phyloP scores from a whole-genome alignment of 2,329 filamentous ascomycete species.

The Emergomyces orientalis region DNA sequence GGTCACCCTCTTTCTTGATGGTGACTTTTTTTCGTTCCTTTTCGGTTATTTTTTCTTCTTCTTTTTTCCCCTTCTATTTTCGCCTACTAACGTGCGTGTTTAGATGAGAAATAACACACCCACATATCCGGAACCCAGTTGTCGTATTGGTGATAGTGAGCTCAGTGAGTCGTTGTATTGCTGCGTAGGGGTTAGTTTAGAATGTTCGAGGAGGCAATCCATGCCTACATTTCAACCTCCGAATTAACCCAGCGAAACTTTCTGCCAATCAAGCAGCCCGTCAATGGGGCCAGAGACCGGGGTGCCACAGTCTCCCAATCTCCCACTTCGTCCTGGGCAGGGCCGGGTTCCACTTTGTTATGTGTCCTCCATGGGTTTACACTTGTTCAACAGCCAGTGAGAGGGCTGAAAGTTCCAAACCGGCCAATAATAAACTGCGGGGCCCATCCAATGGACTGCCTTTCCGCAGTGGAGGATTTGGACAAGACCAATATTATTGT shows the following conservation, averaged over 20 bases:
- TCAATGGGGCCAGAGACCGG: background rate
- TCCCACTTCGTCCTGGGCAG: background rate
- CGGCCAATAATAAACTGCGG: background rate
- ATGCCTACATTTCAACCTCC: conserved; percentile 1
- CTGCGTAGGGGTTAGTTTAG: background rate
- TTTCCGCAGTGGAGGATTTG: background rate
- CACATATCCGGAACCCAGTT: too few relatives aligned
- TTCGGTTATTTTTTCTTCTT: background rate
- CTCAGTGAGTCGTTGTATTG: too few relatives aligned
- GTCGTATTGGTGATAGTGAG: too few relatives aligned
- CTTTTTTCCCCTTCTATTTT: background rate
- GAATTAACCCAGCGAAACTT: conserved; percentile 1
- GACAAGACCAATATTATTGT: background rate
- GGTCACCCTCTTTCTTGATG: background rate
- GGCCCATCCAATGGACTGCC: background rate
- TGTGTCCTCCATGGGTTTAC: background rate
- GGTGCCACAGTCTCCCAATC: conserved; percentile 1
- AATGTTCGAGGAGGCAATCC: background rate
- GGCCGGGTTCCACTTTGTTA: conserved; percentile 1
- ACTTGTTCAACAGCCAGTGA: background rate
- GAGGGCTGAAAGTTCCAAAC: background rate
- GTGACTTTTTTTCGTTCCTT: background rate
- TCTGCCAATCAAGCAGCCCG: conserved; percentile 1
- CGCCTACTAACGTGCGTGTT: background rate
- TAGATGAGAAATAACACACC: background rate